Evolutionary conservation across 2,329 filamentous ascomycete genomes (phyloP).

Genomic region (Aureobasidium sp.): DNA sequence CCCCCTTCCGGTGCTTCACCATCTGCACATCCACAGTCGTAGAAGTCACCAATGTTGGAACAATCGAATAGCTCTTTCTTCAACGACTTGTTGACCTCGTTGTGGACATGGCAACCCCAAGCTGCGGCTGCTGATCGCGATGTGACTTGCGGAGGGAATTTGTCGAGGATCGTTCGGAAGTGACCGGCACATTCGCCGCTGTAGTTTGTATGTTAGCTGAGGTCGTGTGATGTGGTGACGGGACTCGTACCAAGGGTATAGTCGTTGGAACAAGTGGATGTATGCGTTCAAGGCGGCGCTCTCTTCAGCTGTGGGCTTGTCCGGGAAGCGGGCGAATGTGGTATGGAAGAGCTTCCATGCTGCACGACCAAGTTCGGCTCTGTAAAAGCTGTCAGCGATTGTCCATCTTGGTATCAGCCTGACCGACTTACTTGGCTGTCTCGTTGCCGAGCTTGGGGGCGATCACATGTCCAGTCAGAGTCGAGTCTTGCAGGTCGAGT

Average conservation of each 20-base stretch:
- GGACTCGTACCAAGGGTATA: slow-evolving; percentile 50
- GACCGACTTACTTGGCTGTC: slow-evolving; percentile 57
- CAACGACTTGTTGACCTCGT: slow-evolving; percentile 55
- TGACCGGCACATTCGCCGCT: slow-evolving; percentile 57
- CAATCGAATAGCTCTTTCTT: slow-evolving; percentile 56
- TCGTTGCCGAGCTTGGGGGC: slow-evolving; percentile 77
- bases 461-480: slow-evolving; percentile 60
- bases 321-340: slow-evolving; percentile 57
- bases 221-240: neutral
- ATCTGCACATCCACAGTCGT: slow-evolving; percentile 56
- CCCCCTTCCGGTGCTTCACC: slow-evolving; percentile 20
- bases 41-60: slow-evolving; percentile 56
- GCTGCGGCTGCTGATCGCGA: slow-evolving; percentile 54
- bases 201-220: neutral
- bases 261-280: slow-evolving; percentile 54
- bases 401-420: neutral
- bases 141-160: slow-evolving; percentile 56
- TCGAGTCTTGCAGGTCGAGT: slow-evolving; percentile 20
- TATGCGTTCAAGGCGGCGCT: slow-evolving; percentile 51
- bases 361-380: slow-evolving; percentile 55
- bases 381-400: slow-evolving; percentile 19
- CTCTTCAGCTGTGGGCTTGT: slow-evolving; percentile 53
- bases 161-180: slow-evolving; percentile 52
- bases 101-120: slow-evolving; percentile 60
- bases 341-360: slow-evolving; percentile 61